Base-by-base conservation (phyloP, 352 stramenopile species). In the Aphanomyces euteiches region DNA sequence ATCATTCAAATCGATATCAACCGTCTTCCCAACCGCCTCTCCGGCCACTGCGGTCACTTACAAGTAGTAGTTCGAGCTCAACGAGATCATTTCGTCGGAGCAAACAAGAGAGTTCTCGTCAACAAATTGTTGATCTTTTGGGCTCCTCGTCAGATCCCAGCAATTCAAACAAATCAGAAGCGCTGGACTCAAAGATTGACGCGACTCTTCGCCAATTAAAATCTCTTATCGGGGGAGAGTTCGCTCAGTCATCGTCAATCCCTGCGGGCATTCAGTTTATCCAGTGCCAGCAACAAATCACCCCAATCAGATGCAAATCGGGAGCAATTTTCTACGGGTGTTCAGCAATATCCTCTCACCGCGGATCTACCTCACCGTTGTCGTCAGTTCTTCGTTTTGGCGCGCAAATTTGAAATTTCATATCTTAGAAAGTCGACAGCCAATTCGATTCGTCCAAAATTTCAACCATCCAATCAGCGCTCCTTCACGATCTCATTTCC, bases 71-170 rank as follows among this genome's bases (percentile, higher is more conserved):
- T 47, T 47, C 34, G 15, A 41, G 56, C 37, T 47, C 34, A 17
- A 15, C 15, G 15, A 47, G 4, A 4, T n/a, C 17, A 41, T 70
- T 34, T 7, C 7, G 7, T 3, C 21, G 21, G 54, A 28, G 28
- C 7, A 5, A 13, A 7, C n/a, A 53, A 53, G 8, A 12, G 50
- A 10, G 7, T 5, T 34, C 45, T 7, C 64, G 64, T 12, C 50
- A 70, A 28, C 64, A 50, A 17, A 59, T 70, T 28, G 28, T 63
- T 8, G 47, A 70, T 4, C 64, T 70, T 34, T 50, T 70, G 10
- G 54, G 54, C 7, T 47, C 36, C 13, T 70, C 64, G 37, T 70
- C 64, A 13, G 59, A 47, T 37, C 61, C 64, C 64, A 15, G 38
- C 47, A 5, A 17, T 59, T 50, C 17, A 36, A 54, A 8, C 21